Conservation (phyloP, 2,329 filamentous ascomycete genomes). For the Nectriaceae sp. region DNA sequence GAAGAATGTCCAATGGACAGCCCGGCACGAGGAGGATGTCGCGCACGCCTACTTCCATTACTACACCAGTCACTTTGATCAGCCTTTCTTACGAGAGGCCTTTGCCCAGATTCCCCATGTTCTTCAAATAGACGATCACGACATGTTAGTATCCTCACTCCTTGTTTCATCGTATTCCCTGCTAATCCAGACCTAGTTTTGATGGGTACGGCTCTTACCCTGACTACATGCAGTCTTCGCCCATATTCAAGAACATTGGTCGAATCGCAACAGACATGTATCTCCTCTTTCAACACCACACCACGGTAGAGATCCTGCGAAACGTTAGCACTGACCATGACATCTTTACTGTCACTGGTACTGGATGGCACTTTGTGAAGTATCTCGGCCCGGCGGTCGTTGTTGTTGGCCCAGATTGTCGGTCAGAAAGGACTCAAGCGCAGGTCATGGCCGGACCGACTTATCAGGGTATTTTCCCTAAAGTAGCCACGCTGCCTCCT, state of each 20-base stretch:
- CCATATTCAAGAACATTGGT: slow-evolving; percentile 98
- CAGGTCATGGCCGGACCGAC: slow-evolving; percentile 95
- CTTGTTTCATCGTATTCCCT: background rate
- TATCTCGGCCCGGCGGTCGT: slow-evolving; percentile 90
- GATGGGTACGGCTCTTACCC: slow-evolving; percentile 97
- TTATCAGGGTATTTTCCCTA: slow-evolving; percentile 96
- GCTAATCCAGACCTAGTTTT: slow-evolving; percentile 61
- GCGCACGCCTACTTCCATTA: slow-evolving; percentile 98
- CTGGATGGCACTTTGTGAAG: slow-evolving; percentile 98
- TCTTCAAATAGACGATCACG: slow-evolving; percentile 91
- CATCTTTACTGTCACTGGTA: slow-evolving; percentile 95
- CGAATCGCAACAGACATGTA: slow-evolving; percentile 97
- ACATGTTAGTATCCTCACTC: slow-evolving; percentile 71
- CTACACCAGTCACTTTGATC: slow-evolving; percentile 97
- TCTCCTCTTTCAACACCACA: slow-evolving; percentile 96
- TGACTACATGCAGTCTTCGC: slow-evolving; percentile 96
- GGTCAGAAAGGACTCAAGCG: slow-evolving; percentile 85
- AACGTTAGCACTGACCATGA: slow-evolving; percentile 87
- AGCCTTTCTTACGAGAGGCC: slow-evolving; percentile 89
- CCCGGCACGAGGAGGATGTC: slow-evolving; percentile 92
- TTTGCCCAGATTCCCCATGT: slow-evolving; percentile 97
- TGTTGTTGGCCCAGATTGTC: slow-evolving; percentile 85
- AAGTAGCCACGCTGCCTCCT: slow-evolving; percentile 85
- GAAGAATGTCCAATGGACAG: slow-evolving; percentile 89
- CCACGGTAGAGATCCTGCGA: slow-evolving; percentile 87